Evolutionary conservation across 805 yeast species (phyloP).

Genomic region (Blastobotrys attinorum): DNA sequence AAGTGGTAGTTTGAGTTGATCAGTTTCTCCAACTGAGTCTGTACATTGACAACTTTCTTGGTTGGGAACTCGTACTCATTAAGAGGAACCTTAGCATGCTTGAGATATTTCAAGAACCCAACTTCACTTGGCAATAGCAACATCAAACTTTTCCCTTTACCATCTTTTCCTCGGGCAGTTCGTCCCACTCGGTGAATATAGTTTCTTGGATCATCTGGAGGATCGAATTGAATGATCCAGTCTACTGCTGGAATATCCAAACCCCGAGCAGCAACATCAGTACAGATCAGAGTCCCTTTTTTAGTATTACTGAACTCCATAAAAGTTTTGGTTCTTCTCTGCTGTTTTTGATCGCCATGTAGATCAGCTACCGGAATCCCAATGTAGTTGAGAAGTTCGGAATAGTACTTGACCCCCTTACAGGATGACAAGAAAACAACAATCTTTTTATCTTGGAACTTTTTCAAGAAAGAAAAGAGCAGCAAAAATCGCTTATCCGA

Average conservation of each 20-base stretch:
- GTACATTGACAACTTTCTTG: constrained; percentile 92
- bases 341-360: constrained; percentile 98
- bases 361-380: constrained; percentile 94
- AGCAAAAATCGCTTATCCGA: constrained; percentile 88
- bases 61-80: constrained; percentile 96
- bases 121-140: constrained; percentile 89
- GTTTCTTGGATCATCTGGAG: constrained; percentile 99
- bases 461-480: constrained; percentile 84
- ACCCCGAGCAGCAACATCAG: constrained; percentile 99
- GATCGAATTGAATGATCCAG: constrained; percentile 98
- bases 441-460: constrained; percentile 77
- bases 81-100: constrained; percentile 94
- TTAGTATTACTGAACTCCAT: constrained; percentile 97
- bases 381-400: constrained; percentile 89
- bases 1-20: constrained; percentile 89
- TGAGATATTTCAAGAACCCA: constrained; percentile 89
- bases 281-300: constrained; percentile 86
- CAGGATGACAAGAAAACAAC: constrained; percentile 95
- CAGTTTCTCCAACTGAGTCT: constrained; percentile 83
- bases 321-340: constrained; percentile 95
- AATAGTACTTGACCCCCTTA: constrained; percentile 93
- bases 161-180: constrained; percentile 84
- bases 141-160: constrained; percentile 92
- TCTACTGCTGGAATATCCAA: constrained; percentile 97
- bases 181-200: constrained; percentile 98